Percentiles rank a stretch among this genome's conserved stretches.
Evolutionary conservation across 495 filamentous ascomycete species (phyloP).

Genomic region (Penicillium bialowiezense): DNA sequence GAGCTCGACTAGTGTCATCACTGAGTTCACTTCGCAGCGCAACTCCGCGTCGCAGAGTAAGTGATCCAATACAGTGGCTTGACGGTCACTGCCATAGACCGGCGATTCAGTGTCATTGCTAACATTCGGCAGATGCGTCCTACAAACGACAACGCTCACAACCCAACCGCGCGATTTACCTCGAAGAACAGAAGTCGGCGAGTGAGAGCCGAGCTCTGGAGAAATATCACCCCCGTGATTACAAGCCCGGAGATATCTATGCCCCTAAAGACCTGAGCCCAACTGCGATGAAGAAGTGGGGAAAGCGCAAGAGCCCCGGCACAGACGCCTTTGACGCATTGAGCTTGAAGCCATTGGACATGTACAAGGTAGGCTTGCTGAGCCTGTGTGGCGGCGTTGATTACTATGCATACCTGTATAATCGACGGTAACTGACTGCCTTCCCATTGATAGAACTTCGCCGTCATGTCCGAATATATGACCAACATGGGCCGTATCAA

Average conservation of each 20-base stretch:
- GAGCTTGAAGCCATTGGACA: constrained; percentile 74
- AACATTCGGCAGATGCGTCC: constrained; percentile 15
- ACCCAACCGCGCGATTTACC: constrained; percentile 33
- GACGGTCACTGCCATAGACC: too few species aligned
- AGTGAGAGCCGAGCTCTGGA: constrained; percentile 38
- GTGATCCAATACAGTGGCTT: background rate
- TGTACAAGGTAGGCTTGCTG: constrained; percentile 69
- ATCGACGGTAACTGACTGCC: constrained; percentile 7
- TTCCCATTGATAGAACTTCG: constrained; percentile 68
- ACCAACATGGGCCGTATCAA: constrained; percentile 83
- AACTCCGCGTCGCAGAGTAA: constrained; percentile 21
- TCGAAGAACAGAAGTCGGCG: constrained; percentile 39
- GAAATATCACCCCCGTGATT: constrained; percentile 51
- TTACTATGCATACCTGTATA: background rate
- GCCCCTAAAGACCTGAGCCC: constrained; percentile 82
- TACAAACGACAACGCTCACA: constrained; percentile 22
- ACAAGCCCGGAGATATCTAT: constrained; percentile 77
- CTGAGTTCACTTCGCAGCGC: constrained; percentile 27
- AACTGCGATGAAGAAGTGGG: constrained; percentile 70
- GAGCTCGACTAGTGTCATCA: constrained; percentile 38
- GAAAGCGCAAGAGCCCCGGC: constrained; percentile 42
- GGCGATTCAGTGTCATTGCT: background rate
- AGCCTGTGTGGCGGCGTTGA: background rate
- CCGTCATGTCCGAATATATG: constrained; percentile 86
- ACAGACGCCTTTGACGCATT: constrained; percentile 77